Percentiles rank a stretch among this genome's conserved stretches.
Evolutionary conservation across 345 rosid genomes (phyloP).

Genomic region (Punica granatum): DNA sequence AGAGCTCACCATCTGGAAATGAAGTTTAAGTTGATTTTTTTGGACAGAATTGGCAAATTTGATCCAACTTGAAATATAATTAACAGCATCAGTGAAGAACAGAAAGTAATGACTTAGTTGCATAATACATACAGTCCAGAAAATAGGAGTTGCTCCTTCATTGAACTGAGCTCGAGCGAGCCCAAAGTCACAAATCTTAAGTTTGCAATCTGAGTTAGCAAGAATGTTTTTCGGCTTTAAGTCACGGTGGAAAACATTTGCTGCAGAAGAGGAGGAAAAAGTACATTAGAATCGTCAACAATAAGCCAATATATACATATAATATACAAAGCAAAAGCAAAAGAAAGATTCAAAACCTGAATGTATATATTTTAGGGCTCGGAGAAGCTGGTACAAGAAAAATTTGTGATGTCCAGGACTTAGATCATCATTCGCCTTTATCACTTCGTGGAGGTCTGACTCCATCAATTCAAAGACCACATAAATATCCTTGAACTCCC

Average conservation of each 20-base stretch:
- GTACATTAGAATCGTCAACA: background rate
- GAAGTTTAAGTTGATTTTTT: background rate
- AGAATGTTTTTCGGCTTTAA: slow-evolving; percentile 93
- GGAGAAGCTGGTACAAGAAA: slow-evolving; percentile 98
- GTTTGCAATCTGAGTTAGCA: slow-evolving; percentile 94
- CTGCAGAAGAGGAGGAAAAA: slow-evolving; percentile 28
- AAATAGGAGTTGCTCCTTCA: slow-evolving; percentile 88
- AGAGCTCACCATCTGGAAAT: background rate
- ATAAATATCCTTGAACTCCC: slow-evolving; percentile 89
- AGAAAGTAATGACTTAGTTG: background rate
- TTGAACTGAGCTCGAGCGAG: slow-evolving; percentile 93
- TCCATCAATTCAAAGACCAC: slow-evolving; percentile 99
- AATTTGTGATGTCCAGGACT: slow-evolving; percentile 90
- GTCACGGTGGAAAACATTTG: slow-evolving; percentile 94
- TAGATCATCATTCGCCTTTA: slow-evolving; percentile 81
- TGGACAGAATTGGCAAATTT: background rate
- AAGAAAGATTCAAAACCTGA: slow-evolving; percentile 38
- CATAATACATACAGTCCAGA: slow-evolving; percentile 84
- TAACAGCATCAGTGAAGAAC: background rate
- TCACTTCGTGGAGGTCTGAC: slow-evolving; percentile 90
- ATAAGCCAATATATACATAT: background rate
- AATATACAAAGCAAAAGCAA: background rate
- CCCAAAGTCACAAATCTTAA: slow-evolving; percentile 97
- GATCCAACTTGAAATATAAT: background rate
- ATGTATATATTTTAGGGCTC: slow-evolving; percentile 88